Base-by-base conservation (phyloP, 225 moss, liverwort and hornwort genomes). In the Anthoceros angustus region DNA sequence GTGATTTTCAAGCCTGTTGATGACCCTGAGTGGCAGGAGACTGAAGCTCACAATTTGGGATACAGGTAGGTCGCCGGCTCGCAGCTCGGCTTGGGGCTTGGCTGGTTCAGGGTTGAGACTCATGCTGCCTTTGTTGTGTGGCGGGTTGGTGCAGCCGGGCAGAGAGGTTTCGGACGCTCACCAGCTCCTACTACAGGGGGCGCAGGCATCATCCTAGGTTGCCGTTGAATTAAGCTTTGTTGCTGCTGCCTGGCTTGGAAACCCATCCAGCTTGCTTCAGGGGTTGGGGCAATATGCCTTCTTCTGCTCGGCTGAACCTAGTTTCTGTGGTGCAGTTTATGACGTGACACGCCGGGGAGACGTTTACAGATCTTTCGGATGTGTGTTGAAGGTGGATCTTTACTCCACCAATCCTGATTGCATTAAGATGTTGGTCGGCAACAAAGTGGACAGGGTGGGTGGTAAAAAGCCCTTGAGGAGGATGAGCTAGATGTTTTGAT, bases 1-100 rank as follows among this genome's bases (percentile, higher is more conserved):
- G 94, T 94, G 42, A 90, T 90, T 79, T 94, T 94, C 86, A 94
- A 94, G 79, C 79, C 90, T 39, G 79, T 76, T 88, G 80, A 61
- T 94, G 41, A 82, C 74, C 8, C 45, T 90, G 40, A 80, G 84
- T 75, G 94, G 94, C 66, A 86, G 87, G 74, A 81, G 83, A 12
- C 63, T 94, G 72, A 94, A 94, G 73, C 77, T 94, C 41, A 94
- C 94, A 0, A 94, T 94, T 70, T 94, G 94, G 94, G 94, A 94
- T 67, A 94, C 94, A 12, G 94, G 81, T 75, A 38, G 25, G 16
- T 64, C 18, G 64, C 64, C 45, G 18, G 55, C 55, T 18, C 14
- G 8, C 23, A 55, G 8, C 55, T 12, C 55, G 18, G 8, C 16
- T 7, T 16, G 25, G 40, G 25, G 32, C 25, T 64, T 38, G 38